Evolutionary conservation across 305 asterid genomes (phyloP).

Genomic region (Fraxinus angustifolia): DNA sequence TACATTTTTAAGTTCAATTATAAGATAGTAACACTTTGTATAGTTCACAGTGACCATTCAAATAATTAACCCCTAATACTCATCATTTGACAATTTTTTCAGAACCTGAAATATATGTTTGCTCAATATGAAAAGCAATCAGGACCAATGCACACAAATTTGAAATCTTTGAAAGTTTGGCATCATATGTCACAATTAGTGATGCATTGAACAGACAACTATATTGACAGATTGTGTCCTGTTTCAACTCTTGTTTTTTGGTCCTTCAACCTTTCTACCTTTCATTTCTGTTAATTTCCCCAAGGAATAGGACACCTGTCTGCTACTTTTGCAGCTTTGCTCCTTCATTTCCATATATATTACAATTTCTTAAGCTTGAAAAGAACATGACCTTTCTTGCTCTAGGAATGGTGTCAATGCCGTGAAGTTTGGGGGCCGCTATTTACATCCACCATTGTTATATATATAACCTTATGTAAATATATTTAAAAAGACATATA

Average conservation of each 20-base stretch:
- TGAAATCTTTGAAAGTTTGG: background rate
- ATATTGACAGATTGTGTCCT: conserved; percentile 12
- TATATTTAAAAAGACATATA: too few species aligned
- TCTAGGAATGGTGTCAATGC: conserved; percentile 21
- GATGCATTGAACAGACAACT: conserved; percentile 23
- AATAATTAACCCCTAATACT: too few species aligned
- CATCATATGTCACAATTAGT: conserved; percentile 9
- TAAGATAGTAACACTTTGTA: too few species aligned
- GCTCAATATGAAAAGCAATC: background rate
- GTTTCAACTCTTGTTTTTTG: conserved; percentile 18
- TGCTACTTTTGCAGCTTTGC: conserved; percentile 25
- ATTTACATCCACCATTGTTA: too few species aligned
- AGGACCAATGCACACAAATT: background rate
- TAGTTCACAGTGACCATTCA: too few species aligned
- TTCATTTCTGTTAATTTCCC: conserved; percentile 18
- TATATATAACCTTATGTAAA: too few species aligned
- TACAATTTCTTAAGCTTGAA: conserved; percentile 28
- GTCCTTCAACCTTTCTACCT: conserved; percentile 19
- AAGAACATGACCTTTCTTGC: conserved; percentile 30
- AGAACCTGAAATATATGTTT: background rate
- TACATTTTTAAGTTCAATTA: too few species aligned
- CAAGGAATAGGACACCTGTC: conserved; percentile 42
- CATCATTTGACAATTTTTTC: background rate
- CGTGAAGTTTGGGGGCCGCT: background rate
- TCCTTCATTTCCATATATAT: background rate